Base-by-base conservation (phyloP, 768 basidiomycete genomes). In the Lentinula detonsa region DNA sequence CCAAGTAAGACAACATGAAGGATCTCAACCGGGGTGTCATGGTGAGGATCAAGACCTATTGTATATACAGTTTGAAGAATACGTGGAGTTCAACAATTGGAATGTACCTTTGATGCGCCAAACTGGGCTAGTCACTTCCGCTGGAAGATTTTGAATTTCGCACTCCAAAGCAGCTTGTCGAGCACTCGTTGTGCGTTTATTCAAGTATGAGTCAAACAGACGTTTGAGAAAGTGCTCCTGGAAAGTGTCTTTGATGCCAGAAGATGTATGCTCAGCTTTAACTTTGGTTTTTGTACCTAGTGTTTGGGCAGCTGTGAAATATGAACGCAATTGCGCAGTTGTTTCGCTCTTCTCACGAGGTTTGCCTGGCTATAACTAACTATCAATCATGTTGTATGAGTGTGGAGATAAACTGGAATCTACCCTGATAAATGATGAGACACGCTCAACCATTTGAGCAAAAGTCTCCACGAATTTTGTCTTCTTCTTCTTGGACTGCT, bases 1-100 rank as follows among this genome's bases (percentile, higher is more conserved):
- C 65, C 65, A 1, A 69, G 61, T 4, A 69, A 64, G 28, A 69
- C 43, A 0, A 61, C 63, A 56, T 69, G 68, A 1, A 69, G 53
- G 0, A 69, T 63, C 49, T 69, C 66, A 15, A 66, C 61, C 0
- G 67, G 68, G 2, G 65, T 66, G 39, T 66, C 63, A 4, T n/a
- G 13, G 42, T 66, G 62, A 5, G 66, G 65, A 56, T 69, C 61
- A 16, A 69, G 50, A 10, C 63, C 68, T 39, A 9, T 13, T 23
- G 8, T 8, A 23, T 16, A 23, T 21, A 31, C 23, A 6, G 28
- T 10, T 5, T 28, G 7, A 23, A 21, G 21, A 21, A 21, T 21
- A 21, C 1, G 18, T 23, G 7, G 15, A 49, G 28, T 9, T 3
- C n/a, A n/a, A 13, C 48, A 23, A 1, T 7, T 15, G 48, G 28